phyloP scores from a whole-genome alignment of 2,329 filamentous ascomycete species.

The Rasamsonia emersonii region DNA sequence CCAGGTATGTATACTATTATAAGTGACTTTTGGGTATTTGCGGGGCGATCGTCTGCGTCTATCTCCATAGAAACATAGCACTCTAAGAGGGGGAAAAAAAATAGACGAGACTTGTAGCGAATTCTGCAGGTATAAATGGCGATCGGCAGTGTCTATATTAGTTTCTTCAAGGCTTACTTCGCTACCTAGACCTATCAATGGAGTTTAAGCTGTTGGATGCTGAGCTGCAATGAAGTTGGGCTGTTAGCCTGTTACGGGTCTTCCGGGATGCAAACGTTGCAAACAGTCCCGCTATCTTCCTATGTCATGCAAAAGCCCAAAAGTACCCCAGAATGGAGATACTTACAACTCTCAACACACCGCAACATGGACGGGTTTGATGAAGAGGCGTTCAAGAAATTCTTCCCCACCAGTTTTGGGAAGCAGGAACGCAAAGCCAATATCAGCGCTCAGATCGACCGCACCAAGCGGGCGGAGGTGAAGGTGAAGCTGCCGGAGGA shows the following conservation, averaged over 20 bases:
- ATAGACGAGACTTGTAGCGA: too few species aligned
- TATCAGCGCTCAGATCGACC: slow-evolving; percentile 71
- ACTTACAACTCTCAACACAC: too few species aligned
- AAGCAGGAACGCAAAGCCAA: slow-evolving; percentile 68
- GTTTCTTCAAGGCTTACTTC: too few species aligned
- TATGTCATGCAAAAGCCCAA: too few species aligned
- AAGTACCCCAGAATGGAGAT: too few species aligned
- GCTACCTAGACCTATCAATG: too few species aligned
- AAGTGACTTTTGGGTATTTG: too few species aligned
- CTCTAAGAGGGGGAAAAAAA: too few species aligned
- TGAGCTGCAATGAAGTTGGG: not conserved
- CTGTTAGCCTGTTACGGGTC: slow-evolving; percentile 5
- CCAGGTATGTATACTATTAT: too few species aligned
- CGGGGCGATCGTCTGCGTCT: not conserved
- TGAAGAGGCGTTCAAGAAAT: slow-evolving; percentile 43
- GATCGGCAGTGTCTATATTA: too few species aligned
- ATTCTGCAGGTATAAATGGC: too few species aligned
- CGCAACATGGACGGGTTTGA: slow-evolving; percentile 35
- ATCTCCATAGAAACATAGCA: not conserved
- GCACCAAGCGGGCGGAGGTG: slow-evolving; percentile 55
- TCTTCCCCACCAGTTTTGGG: slow-evolving; percentile 76
- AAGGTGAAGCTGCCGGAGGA: slow-evolving; percentile 22
- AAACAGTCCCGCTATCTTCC: slow-evolving; percentile 3
- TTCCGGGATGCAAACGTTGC: slow-evolving; percentile 6
- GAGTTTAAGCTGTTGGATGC: too few species aligned